Conservation (phyloP, 2,329 filamentous ascomycete genomes). For the Rhexocercosporidium sp. region DNA sequence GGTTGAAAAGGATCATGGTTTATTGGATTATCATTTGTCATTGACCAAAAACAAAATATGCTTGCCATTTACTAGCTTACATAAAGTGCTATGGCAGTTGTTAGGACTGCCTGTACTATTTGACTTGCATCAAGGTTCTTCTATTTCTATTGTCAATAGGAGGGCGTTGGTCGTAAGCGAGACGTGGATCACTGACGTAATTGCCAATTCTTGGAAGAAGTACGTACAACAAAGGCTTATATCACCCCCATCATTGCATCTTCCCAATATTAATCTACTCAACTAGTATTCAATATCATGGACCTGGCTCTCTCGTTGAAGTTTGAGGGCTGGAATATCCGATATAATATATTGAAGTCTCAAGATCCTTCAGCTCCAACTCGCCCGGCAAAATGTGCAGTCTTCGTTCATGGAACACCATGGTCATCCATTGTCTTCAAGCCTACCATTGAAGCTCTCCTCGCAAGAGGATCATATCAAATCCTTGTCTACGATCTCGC, state of each 20-base stretch:
- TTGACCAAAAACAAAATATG: too few relatives aligned
- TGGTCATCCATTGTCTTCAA: constrained; percentile 5
- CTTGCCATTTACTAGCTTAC: too few relatives aligned
- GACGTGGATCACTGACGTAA: constrained; percentile 1
- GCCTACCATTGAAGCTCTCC: background rate
- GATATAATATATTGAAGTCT: background rate
- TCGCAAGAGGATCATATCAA: background rate
- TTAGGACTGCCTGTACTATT: background rate
- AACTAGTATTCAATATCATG: background rate
- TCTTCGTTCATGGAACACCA: constrained; percentile 4
- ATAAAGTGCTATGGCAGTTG: background rate
- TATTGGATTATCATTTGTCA: too few relatives aligned
- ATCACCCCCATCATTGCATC: background rate
- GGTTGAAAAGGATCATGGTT: too few relatives aligned
- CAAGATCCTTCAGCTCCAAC: too few relatives aligned
- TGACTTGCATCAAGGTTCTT: background rate
- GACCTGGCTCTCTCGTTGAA: background rate
- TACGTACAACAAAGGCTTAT: background rate
- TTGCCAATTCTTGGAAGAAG: background rate
- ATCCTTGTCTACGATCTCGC: constrained; percentile 7
- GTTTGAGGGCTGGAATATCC: background rate
- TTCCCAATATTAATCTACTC: background rate
- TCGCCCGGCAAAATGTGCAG: background rate
- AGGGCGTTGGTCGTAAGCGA: background rate
- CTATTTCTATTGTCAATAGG: background rate